Base-by-base conservation (phyloP, 177 flowering plant species). In the Telopea speciosissima region DNA sequence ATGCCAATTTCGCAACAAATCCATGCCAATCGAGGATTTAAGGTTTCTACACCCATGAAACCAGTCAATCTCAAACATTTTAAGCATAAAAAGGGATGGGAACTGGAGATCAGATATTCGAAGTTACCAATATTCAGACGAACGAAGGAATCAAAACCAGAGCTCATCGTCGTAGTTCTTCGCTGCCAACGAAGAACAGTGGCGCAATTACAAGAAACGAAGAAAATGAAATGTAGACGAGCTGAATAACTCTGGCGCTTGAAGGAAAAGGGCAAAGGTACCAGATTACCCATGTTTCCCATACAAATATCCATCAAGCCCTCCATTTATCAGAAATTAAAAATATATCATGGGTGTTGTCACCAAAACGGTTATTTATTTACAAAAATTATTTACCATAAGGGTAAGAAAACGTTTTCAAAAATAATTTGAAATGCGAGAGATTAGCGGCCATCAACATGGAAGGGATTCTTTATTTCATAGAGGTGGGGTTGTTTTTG, bases 111-210 rank as follows among this genome's bases (percentile, higher is more conserved):
- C 54, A n/a, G 61, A 58, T 2, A 58, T 19, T 58, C 63, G 52
- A 66, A 33, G 60, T 65, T 75, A 89, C 94, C 94, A 40, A 89
- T 87, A 75, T 88, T 84, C 49, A 89, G 89, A 65, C 83, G 86
- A 73, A 89, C 82, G 26, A 86, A 31, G 13, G 83, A 77, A 42
- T 83, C 77, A 49, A 80, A 65, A 68, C 33, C 70, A 11, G 76
- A 63, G 33, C 24, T 74, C 74, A 70, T 74, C 62, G 17, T 73
- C 33, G 70, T 62, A 24, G 23, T 22, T 52, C 12, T 68, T 68
- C 42, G 65, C 69, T 66, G 67, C 4, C 61, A 66, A 74, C 56
- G 76, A 73, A 56, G 70, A 31, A 40, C 42, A 49, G 54, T 25
- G 9, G 52, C 40, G 6, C 40, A 36, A 36, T 5, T 36, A 36